These are phyloP conservation scores for Melampsora americana DNA, from an alignment of 1,284 basidiomycete species.

Conservation along the genomic window DNA sequence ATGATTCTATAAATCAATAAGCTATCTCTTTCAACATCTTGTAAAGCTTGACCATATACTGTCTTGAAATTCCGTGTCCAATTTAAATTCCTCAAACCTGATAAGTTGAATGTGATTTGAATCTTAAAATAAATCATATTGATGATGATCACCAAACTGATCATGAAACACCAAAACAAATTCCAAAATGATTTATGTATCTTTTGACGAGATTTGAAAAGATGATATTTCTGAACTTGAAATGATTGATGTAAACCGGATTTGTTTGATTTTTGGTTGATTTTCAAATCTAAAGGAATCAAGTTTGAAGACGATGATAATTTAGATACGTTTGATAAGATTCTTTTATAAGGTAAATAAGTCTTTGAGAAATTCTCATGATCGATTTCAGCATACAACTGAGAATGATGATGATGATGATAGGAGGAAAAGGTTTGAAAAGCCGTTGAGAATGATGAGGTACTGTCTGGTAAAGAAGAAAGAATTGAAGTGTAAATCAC, in stretches of 20 bases:
- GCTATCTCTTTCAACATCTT: constrained; percentile 50
- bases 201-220: not conserved
- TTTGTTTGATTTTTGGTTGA: no score
- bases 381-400: no score
- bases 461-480: not conserved
- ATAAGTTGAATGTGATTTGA: not conserved
- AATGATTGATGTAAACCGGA: no score
- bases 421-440: not conserved
- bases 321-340: not conserved
- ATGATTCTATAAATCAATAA: constrained; percentile 52
- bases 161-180: not conserved
- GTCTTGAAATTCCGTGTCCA: no score
- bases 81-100: not conserved
- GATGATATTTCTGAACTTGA: not conserved
- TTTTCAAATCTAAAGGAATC: no score
- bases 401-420: no score
- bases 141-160: not conserved
- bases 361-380: no score
- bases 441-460: not conserved
- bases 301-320: no score
- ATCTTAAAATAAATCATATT: not conserved
- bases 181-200: not conserved
- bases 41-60: not conserved
- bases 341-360: not conserved
- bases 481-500: not conserved